These are phyloP conservation scores for Penicillium sp. DNA, from an alignment of 2,329 filamentous ascomycete species.

Conservation along the genomic window DNA sequence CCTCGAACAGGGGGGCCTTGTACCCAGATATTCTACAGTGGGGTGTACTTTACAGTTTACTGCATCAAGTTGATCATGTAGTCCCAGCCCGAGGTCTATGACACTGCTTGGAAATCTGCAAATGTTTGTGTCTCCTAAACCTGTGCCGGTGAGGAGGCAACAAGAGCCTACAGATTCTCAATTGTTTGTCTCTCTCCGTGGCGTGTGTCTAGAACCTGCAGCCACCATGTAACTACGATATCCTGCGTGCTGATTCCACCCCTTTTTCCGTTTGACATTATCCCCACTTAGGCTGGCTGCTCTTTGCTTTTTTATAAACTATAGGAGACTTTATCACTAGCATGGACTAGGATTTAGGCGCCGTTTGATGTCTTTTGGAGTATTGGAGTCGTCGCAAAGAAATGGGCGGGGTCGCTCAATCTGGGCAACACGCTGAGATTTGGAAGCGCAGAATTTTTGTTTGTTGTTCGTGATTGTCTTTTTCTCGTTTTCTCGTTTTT, in stretches of 20 bases:
- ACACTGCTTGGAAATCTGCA: neutral
- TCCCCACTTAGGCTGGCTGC: neutral
- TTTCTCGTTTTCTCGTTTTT: neutral
- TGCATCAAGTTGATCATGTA: no score
- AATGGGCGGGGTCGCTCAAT: no score
- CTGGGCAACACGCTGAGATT: no score
- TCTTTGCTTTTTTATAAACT: neutral
- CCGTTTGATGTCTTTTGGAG: no score
- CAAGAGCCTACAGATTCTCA: neutral
- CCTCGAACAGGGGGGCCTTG: neutral
- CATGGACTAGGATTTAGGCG: neutral
- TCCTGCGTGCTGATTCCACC: neutral
- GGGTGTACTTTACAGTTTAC: no score
- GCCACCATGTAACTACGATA: constrained; percentile 9
- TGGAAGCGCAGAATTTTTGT: no score
- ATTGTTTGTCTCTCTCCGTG: constrained; percentile 4
- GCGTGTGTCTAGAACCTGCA: constrained; percentile 10
- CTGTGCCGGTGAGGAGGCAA: neutral
- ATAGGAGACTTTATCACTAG: neutral
- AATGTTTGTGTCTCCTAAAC: neutral
- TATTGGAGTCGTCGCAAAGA: no score
- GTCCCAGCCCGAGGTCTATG: neutral
- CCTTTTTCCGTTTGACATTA: neutral
- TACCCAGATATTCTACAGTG: neutral
- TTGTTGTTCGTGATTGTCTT: no score